A percentile compares a stretch with the other conserved stretches of the same genome.
Evolutionary conservation across 2,329 filamentous ascomycete genomes (phyloP).

Genomic region (Scedosporium dehoogii): DNA sequence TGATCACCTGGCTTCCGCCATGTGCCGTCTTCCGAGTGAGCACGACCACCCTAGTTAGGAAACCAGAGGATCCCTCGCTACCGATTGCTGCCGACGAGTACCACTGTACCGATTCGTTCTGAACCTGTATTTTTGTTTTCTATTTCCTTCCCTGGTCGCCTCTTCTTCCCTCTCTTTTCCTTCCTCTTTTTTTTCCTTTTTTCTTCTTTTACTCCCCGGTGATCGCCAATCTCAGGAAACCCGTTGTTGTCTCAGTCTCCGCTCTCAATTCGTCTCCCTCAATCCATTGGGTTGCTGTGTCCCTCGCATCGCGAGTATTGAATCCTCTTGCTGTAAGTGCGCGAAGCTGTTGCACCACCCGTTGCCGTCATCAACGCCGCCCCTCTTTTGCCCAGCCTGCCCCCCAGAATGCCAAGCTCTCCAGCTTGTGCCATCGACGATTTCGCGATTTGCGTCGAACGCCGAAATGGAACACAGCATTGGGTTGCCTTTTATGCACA

Average conservation of each 20-base stretch:
- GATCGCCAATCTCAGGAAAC: not conserved
- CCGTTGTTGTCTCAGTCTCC: conserved; percentile 3
- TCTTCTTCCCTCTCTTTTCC: conserved; percentile 3
- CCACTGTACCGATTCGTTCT: not conserved
- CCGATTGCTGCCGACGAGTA: conserved; percentile 3
- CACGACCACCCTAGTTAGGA: not conserved
- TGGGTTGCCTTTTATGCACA: too few species aligned
- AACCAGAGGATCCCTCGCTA: conserved; percentile 2
- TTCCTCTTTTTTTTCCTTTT: conserved; percentile 5
- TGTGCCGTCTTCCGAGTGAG: not conserved
- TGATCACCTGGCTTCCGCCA: not conserved
- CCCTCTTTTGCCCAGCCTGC: not conserved
- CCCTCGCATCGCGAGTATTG: not conserved
- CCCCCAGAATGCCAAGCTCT: not conserved
- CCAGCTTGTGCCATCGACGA: not conserved
- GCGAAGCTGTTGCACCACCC: not conserved
- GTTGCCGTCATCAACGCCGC: not conserved
- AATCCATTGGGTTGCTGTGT: not conserved
- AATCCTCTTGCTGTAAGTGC: not conserved
- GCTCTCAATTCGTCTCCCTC: not conserved
- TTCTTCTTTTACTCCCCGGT: conserved; percentile 3
- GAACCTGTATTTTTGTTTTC: conserved; percentile 2
- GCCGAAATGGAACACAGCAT: too few species aligned
- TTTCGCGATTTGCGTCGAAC: not conserved
- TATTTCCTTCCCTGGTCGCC: not conserved